phyloP scores from a whole-genome alignment of 495 filamentous ascomycete species.

The Aspergillus haitiensis region DNA sequence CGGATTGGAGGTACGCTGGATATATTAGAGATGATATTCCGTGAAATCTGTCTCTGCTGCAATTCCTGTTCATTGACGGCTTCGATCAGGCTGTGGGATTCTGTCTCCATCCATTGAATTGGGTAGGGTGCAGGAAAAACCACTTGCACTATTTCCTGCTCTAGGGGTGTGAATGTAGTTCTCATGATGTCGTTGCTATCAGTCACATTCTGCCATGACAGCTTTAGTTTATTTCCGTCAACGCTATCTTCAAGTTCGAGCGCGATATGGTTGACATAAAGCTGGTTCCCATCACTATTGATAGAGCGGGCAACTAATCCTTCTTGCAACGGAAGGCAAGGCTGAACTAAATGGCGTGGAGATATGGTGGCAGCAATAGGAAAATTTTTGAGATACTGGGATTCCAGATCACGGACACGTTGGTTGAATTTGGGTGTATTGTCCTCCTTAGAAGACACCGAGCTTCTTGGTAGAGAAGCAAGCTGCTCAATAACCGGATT shows the following conservation, averaged over 20 bases:
- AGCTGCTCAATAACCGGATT: constrained; percentile 62
- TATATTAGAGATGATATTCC: constrained; percentile 30
- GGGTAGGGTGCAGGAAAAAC: constrained; percentile 37
- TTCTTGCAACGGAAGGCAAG: constrained; percentile 70
- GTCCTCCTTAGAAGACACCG: constrained; percentile 3
- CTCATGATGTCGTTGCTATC: constrained; percentile 63
- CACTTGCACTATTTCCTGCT: constrained; percentile 64
- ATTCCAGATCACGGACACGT: constrained; percentile 41
- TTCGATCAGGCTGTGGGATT: constrained; percentile 20
- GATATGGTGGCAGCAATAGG: constrained; percentile 14
- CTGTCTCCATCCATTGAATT: constrained; percentile 26
- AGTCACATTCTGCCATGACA: constrained; percentile 55
- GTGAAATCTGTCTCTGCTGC: constrained; percentile 20
- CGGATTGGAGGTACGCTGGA: constrained; percentile 28
- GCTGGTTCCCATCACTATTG: constrained; percentile 54
- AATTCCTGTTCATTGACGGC: constrained; percentile 9
- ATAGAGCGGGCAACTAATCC: constrained; percentile 75
- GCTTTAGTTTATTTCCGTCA: constrained; percentile 51
- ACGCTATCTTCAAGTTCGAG: constrained; percentile 53
- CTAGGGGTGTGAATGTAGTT: constrained; percentile 62
- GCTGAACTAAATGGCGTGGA: constrained; percentile 25
- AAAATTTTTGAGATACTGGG: constrained; percentile 55
- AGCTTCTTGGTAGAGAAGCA: constrained; percentile 26
- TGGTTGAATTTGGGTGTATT: constrained; percentile 18
- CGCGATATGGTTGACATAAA: constrained; percentile 79